Conservation (phyloP, 2,329 filamentous ascomycete species). For the Scorias spongiosa region DNA sequence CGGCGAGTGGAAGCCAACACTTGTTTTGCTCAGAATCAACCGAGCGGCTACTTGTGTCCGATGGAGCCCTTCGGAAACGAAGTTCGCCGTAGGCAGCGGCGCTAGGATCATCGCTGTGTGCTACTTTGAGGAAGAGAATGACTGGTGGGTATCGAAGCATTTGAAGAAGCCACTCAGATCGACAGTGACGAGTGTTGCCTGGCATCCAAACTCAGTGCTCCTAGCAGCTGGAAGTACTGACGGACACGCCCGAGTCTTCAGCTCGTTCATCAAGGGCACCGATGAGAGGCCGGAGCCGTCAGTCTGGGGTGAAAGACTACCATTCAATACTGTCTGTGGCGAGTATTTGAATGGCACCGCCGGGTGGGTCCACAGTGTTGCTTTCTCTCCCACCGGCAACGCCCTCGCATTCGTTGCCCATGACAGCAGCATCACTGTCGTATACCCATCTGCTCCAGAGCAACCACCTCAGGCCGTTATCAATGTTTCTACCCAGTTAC, state of each 20-base stretch:
- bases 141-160: constrained; percentile 99
- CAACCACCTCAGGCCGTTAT: constrained; percentile 83
- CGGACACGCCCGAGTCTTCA: constrained; percentile 88
- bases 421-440: constrained; percentile 90
- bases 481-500: constrained; percentile 72
- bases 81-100: constrained; percentile 93
- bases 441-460: constrained; percentile 83
- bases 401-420: constrained; percentile 90
- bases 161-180: constrained; percentile 97
- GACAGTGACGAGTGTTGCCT: constrained; percentile 85
- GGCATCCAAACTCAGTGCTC: constrained; percentile 95
- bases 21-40: constrained; percentile 93
- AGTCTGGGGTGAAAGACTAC: constrained; percentile 86
- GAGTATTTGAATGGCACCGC: constrained; percentile 93
- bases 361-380: constrained; percentile 87
- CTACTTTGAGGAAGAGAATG: constrained; percentile 98
- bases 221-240: constrained; percentile 93
- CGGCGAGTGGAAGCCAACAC: constrained; percentile 91
- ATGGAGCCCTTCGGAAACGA: constrained; percentile 92
- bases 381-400: constrained; percentile 83
- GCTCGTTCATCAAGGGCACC: constrained; percentile 88
- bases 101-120: constrained; percentile 91
- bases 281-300: constrained; percentile 73
- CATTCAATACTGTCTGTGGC: constrained; percentile 96
- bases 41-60: constrained; percentile 91